phyloP scores from a whole-genome alignment of 345 rosid species.

The Populus euphratica region DNA sequence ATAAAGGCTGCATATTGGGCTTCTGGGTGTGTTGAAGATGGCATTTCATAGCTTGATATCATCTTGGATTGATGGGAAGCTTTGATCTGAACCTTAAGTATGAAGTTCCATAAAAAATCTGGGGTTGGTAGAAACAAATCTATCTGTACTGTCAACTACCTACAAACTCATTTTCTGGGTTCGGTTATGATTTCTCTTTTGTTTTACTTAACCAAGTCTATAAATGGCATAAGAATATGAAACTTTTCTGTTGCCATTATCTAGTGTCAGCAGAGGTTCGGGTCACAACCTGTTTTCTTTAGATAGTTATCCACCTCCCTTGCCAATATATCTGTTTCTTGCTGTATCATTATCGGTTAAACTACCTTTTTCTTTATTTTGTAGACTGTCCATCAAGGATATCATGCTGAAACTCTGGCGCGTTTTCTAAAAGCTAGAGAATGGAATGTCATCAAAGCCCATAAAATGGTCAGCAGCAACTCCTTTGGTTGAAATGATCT shows the following conservation, averaged over 20 bases:
- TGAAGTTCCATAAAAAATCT: background rate
- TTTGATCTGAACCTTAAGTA: conserved; percentile 3
- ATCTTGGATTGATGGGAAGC: background rate
- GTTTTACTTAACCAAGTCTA: background rate
- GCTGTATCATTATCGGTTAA: background rate
- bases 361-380: conserved; percentile 10
- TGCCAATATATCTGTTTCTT: background rate
- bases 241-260: background rate
- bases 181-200: background rate
- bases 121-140: background rate
- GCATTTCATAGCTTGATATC: background rate
- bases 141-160: background rate
- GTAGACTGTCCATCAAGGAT: conserved; percentile 92
- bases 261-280: background rate
- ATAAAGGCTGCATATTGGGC: background rate
- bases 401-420: conserved; percentile 54
- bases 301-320: background rate
- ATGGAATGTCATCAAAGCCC: conserved; percentile 77
- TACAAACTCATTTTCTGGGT: background rate
- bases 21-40: conserved; percentile 13
- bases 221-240: background rate
- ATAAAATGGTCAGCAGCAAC: conserved; percentile 66
- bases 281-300: background rate
- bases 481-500: background rate
- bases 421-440: conserved; percentile 96